Base-by-base conservation (phyloP, 2,329 filamentous ascomycete species). In the Calonectria pseudoreteaudii region DNA sequence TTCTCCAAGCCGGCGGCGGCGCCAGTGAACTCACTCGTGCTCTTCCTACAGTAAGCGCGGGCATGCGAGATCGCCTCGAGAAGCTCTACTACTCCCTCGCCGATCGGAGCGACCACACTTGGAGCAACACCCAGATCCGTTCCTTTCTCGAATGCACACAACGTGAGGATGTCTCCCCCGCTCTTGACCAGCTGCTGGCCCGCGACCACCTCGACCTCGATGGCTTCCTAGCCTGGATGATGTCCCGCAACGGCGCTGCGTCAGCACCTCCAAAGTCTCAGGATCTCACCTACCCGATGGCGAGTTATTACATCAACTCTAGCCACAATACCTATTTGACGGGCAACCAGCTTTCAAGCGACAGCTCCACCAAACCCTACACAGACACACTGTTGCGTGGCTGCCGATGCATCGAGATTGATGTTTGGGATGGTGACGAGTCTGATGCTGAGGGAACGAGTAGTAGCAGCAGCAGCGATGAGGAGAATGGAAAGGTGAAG, bases 311-410 rank as follows among this genome's bases (percentile, higher is more conserved):
- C 85, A 95, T 98, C 82, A 97, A 93, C 75, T 98, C 95, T 79
- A 98, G 95, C 71, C 96, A 98, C 88, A 98, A 98, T 85, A 98
- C 96, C 0, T 98, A 98, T 79, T 90, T 98, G 28, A 91, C 95
- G 1, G 96, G 96, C 30, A 94, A 96, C 82, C 96, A 98, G 86
- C 91, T 98, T 18, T 95, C 91, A 74, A 96, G 95, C 78, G 92
- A 94, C 74, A 97, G 95, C 67, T 97, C 95, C 82, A 95, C 95
- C 0, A 94, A 95, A 77, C 94, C 94, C 3, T 98, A 98, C 87
- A 95, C 95, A 77, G 93, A 93, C 66, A 95, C 96, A 13, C 87
- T 98, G 71, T 90, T 95, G 78, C 92, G 94, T 66, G 95, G 95
- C 2, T 98, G 96, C 80, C 93, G 96, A 23, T 98, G 96, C 84